phyloP scores from a whole-genome alignment of 306 rosid genomes.

The Vigna angularis region DNA sequence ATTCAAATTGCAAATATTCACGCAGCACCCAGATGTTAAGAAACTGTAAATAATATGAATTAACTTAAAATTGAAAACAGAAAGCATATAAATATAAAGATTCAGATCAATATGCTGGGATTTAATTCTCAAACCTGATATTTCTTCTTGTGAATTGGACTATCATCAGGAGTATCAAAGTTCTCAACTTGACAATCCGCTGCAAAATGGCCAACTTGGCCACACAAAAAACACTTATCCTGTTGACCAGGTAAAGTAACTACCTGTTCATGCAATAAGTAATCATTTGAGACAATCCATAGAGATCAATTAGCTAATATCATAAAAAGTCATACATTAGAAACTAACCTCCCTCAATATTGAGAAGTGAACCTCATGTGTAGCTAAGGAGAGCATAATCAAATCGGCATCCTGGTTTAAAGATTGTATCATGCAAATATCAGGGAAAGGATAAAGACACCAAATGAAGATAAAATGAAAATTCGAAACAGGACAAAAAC shows the following conservation, averaged over 20 bases:
- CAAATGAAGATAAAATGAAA: slow-evolving; percentile 1
- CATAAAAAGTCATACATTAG: slow-evolving; percentile 36
- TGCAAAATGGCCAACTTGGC: slow-evolving; percentile 88
- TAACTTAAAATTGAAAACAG: slow-evolving; percentile 27
- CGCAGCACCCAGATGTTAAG: slow-evolving; percentile 82
- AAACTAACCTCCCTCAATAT: slow-evolving; percentile 88
- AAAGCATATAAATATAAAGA: slow-evolving; percentile 36
- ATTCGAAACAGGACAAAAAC: slow-evolving; percentile 43
- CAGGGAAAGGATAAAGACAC: not conserved
- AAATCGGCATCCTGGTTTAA: slow-evolving; percentile 86
- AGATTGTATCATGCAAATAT: slow-evolving; percentile 18
- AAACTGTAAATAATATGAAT: slow-evolving; percentile 57
- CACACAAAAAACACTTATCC: slow-evolving; percentile 79
- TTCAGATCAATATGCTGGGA: slow-evolving; percentile 32
- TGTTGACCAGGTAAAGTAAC: slow-evolving; percentile 78
- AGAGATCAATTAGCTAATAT: slow-evolving; percentile 39
- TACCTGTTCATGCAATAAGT: slow-evolving; percentile 58
- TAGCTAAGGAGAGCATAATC: slow-evolving; percentile 89
- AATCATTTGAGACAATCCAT: slow-evolving; percentile 44
- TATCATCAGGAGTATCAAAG: slow-evolving; percentile 61
- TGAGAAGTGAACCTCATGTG: slow-evolving; percentile 92
- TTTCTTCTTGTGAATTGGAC: slow-evolving; percentile 80
- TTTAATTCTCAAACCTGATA: slow-evolving; percentile 73
- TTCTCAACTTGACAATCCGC: slow-evolving; percentile 73
- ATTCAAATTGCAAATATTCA: slow-evolving; percentile 79